Percentiles rank a stretch among this genome's conserved stretches.
Conservation (phyloP, 805 yeast genomes). For the Candida ipomoeae region DNA sequence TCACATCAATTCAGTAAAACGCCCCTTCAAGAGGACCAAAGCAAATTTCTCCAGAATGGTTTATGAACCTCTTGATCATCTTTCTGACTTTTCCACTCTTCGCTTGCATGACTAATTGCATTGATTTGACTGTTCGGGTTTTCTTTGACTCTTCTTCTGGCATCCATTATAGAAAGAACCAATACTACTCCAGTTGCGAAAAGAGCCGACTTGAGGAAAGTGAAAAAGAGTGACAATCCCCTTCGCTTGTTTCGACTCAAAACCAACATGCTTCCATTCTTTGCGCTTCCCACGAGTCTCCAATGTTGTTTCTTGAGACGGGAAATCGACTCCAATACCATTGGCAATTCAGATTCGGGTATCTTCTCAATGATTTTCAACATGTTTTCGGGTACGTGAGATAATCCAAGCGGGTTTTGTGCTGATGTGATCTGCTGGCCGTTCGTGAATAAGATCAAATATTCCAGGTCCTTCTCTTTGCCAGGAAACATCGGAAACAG, state of each 20-base stretch:
- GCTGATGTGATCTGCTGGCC: slow-evolving; percentile 33
- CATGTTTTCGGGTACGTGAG: slow-evolving; percentile 38
- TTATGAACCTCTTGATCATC: not conserved
- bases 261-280: slow-evolving; percentile 14
- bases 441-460: slow-evolving; percentile 28
- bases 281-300: slow-evolving; percentile 53
- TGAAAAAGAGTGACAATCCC: not conserved
- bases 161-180: slow-evolving; percentile 6
- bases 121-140: not conserved
- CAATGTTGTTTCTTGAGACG: slow-evolving; percentile 45
- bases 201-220: slow-evolving; percentile 19
- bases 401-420: slow-evolving; percentile 37
- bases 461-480: slow-evolving; percentile 19
- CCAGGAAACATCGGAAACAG: slow-evolving; percentile 18
- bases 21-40: slow-evolving; percentile 1
- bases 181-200: slow-evolving; percentile 27
- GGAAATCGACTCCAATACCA: slow-evolving; percentile 32
- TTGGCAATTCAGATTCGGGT: slow-evolving; percentile 30
- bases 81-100: not conserved
- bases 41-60: slow-evolving; percentile 1
- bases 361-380: slow-evolving; percentile 38
- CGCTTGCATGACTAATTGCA: not conserved
- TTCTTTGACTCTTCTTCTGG: not conserved
- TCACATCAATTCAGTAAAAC: not conserved
- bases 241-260: slow-evolving; percentile 8